Evolutionary conservation across 148 eudicot species (phyloP), one percentile per base, ranked within the genome.

Genomic region (Heliamphora exappendiculata): DNA sequence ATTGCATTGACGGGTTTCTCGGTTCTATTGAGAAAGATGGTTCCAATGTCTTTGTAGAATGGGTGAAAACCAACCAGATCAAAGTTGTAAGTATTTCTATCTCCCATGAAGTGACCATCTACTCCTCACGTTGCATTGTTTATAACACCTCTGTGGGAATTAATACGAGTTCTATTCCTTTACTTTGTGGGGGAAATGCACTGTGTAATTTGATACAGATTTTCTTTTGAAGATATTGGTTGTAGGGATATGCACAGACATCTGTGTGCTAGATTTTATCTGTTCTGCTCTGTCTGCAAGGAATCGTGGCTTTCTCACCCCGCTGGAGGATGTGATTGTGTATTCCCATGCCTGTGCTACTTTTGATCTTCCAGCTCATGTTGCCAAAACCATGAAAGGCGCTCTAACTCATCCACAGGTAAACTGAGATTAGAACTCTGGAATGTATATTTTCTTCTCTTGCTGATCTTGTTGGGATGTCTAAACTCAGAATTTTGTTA

Each of bases 381-480:
- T 87, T 81, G 88, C 97, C 72, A 70, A 70, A 73, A 82, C 80
- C 70, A 83, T 89, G 50, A 34, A 81, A 79, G 94, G 82, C 36
- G 86, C 93, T 73, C 78, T 85, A 62, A 82, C 92, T 73, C 98
- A 95, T 85, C 97, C 97, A 31, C 97, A 95, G 94, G 98, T 95
- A 82, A 60, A 39, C 62, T 72, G 64, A 71, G 33, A 33, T 28
- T 14, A 42, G 37, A 70, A 10, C 24, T 42, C n/a, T 5, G 37
- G 34, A 78, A 45, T 67, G 16, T 28, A 45, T 34, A 62, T 49
- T 53, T 34, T 37, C 4, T 63, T 0, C 14, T 59, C 49, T 69
- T 63, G 33, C 41, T 36, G 39, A 29, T 44, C 34, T 69, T 69
- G 33, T 74, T 74, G 17, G 16, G 31, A 60, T 36, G 1, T 42